Evolutionary conservation across 1,284 basidiomycete species (phyloP).

Genomic region (Sanguinoderma infundibulare): DNA sequence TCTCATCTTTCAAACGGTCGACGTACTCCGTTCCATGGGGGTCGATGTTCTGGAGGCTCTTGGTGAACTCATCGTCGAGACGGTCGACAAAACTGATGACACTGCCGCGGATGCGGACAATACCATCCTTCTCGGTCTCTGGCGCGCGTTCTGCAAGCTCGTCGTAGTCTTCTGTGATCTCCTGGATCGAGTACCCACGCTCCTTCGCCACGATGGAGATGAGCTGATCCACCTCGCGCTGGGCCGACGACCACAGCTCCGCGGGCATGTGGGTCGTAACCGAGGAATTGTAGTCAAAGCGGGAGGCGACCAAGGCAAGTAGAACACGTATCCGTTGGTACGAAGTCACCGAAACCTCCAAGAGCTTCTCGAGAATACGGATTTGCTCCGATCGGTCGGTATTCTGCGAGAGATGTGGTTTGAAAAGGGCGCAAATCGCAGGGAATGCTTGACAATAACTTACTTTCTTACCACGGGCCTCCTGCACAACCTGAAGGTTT

Average conservation of each 20-base stretch:
- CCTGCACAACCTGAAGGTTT: conserved; percentile 89
- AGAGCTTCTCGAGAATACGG: conserved; percentile 86
- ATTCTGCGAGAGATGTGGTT: conserved; percentile 59
- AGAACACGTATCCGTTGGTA: conserved; percentile 97
- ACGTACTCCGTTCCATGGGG: conserved; percentile 99
- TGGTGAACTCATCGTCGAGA: conserved; percentile 98
- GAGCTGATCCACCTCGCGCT: conserved; percentile 88
- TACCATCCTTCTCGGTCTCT: conserved; percentile 63
- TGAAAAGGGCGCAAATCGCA: background rate
- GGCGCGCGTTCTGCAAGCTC: conserved; percentile 89
- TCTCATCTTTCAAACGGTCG: conserved; percentile 94
- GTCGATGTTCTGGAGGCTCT: conserved; percentile 97
- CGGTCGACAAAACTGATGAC: conserved; percentile 96
- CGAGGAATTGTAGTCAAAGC: conserved; percentile 97
- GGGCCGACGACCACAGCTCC: conserved; percentile 90
- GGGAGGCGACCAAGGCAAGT: conserved; percentile 90
- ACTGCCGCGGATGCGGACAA: conserved; percentile 87
- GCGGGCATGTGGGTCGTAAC: conserved; percentile 88
- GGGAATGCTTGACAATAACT: conserved; percentile 14
- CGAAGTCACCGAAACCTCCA: conserved; percentile 84
- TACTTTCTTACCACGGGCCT: conserved; percentile 96
- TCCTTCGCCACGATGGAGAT: conserved; percentile 80
- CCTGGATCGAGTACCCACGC: conserved; percentile 83
- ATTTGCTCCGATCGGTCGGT: conserved; percentile 97
- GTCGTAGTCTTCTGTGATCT: conserved; percentile 91